Evolutionary conservation across 2,329 filamentous ascomycete species (phyloP).

Genomic region (Botrytis byssoidea): DNA sequence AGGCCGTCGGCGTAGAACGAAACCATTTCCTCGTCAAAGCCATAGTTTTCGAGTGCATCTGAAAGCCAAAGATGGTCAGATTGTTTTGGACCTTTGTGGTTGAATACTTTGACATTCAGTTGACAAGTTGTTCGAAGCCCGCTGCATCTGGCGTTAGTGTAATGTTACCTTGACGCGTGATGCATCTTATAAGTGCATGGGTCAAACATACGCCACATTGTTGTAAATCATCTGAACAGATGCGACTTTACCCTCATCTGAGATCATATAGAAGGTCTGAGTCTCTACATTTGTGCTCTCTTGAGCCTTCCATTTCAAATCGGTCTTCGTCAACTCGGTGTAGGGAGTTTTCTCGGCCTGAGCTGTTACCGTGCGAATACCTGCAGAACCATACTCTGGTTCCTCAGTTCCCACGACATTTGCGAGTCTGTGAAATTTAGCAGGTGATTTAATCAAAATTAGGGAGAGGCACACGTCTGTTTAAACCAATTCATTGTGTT

Average conservation of each 20-base stretch:
- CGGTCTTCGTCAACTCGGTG: constrained; percentile 73
- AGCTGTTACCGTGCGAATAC: constrained; percentile 80
- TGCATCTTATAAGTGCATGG: constrained; percentile 29
- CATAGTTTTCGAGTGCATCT: constrained; percentile 72
- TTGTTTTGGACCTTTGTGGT: constrained; percentile 63
- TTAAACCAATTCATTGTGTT: constrained; percentile 23
- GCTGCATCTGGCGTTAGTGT: constrained; percentile 47
- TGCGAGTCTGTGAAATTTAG: constrained; percentile 51
- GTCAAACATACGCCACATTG: constrained; percentile 78
- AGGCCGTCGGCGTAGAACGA: constrained; percentile 85
- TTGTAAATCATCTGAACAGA: constrained; percentile 95
- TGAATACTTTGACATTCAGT: constrained; percentile 93
- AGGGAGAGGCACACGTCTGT: constrained; percentile 21
- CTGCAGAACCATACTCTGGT: constrained; percentile 88
- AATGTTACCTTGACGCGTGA: background rate
- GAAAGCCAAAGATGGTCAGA: constrained; percentile 76
- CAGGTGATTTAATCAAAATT: constrained; percentile 1
- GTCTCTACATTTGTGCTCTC: constrained; percentile 91
- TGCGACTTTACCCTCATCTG: constrained; percentile 72
- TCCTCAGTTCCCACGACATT: constrained; percentile 94
- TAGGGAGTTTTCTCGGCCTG: constrained; percentile 77
- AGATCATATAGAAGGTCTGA: constrained; percentile 87
- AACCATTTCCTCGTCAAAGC: constrained; percentile 80
- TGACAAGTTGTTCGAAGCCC: constrained; percentile 88
- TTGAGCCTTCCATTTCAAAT: constrained; percentile 79